phyloP scores from a whole-genome alignment of 257 asterid species.

The Oldenlandia corymbosa region DNA sequence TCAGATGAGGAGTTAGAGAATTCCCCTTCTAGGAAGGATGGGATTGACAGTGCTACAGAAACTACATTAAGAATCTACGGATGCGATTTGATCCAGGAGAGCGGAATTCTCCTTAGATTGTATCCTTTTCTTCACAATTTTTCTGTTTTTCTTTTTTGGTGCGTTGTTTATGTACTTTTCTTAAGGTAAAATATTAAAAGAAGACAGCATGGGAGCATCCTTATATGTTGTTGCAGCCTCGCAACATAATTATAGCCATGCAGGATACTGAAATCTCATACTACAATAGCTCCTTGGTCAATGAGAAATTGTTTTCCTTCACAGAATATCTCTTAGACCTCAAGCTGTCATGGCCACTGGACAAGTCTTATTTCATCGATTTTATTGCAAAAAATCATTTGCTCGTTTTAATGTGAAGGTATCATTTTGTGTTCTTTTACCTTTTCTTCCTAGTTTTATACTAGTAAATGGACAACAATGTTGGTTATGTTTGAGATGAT shows the following conservation, averaged over 20 bases:
- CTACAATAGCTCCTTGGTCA: not conserved
- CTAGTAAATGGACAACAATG: not conserved
- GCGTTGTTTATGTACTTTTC: slow-evolving; percentile 3
- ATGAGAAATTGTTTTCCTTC: slow-evolving; percentile 32
- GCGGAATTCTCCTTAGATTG: slow-evolving; percentile 89
- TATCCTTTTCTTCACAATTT: slow-evolving; percentile 41
- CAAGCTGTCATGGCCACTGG: slow-evolving; percentile 99
- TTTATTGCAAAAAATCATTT: slow-evolving; percentile 91
- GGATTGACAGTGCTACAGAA: slow-evolving; percentile 76
- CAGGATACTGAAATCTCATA: too few relatives aligned
- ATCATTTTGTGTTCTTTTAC: slow-evolving; percentile 4
- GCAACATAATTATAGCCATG: too few relatives aligned
- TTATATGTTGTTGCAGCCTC: not conserved
- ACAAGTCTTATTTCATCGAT: slow-evolving; percentile 91
- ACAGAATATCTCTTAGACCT: slow-evolving; percentile 51
- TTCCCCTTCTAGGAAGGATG: slow-evolving; percentile 82
- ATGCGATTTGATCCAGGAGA: slow-evolving; percentile 91
- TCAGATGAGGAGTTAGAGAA: slow-evolving; percentile 69
- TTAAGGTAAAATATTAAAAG: not conserved
- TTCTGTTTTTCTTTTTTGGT: not conserved
- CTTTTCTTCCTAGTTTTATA: not conserved
- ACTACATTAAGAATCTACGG: slow-evolving; percentile 82
- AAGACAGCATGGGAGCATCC: not conserved
- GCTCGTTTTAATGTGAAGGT: slow-evolving; percentile 93
- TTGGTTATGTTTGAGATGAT: slow-evolving; percentile 16